Evolutionary conservation across 306 rosid species (phyloP), one percentile per base, ranked within the genome.

Genomic region (Ormosia emarginata): DNA sequence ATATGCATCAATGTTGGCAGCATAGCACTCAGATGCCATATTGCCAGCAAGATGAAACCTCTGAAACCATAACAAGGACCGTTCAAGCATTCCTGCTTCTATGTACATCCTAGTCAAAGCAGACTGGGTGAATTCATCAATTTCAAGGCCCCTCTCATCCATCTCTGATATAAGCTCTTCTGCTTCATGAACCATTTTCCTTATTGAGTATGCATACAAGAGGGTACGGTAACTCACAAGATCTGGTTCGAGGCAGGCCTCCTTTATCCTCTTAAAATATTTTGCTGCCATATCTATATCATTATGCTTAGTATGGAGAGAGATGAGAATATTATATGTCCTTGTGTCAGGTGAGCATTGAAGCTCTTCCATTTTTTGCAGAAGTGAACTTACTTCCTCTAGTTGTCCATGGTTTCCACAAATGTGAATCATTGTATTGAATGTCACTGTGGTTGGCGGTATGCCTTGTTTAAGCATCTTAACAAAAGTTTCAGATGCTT

Each of bases 371-470:
- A 95, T 95, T 78, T 89, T 95, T 77, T 57, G 87, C 79, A 93
- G 80, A 29, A 95, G 92, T 7, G 83, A 90, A 61, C 74, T 68
- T 63, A 90, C 95, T 89, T 95, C 98, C 70, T 89, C 89, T 33
- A 93, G 87, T 34, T 36, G 85, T 67, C 92, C 98, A 76, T 93
- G 91, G 87, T 90, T 95, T 39, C 99, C 98, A 79, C 95, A 93
- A 71, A 95, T 90, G 85, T 93, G 98, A 86, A 95, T 95, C 89
- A 93, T 91, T 34, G 99, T 93, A 84, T 95, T 95, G 90, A 95
- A 95, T 62, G 99, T 95, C 78, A 95, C 98, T 0, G 91, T 88
- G 1, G 94, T 93, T 6, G 98, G 98, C 8, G 90, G 85, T 73
- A 89, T 86, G 18, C 98, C 99, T 70, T 78, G 97, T 80, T 86